A percentile compares a stretch with the other conserved stretches of the same genome.
phyloP scores from a whole-genome alignment of 495 filamentous ascomycete species.

The Oleoguttula mirabilis region DNA sequence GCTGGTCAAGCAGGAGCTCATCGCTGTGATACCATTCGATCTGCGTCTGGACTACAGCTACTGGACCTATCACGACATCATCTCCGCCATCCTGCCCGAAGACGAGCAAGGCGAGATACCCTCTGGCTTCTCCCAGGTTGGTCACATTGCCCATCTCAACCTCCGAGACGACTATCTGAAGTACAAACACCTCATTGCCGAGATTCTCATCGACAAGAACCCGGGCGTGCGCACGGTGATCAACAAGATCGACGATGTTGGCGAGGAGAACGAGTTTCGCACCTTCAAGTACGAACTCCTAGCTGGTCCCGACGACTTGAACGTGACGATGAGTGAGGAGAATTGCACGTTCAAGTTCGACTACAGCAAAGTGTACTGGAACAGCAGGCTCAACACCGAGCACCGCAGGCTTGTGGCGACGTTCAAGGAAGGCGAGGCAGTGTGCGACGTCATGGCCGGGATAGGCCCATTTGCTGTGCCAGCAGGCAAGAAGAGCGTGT shows the following conservation, averaged over 20 bases:
- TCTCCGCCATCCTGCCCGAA: conserved; percentile 61
- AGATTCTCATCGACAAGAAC: conserved; percentile 83
- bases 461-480: conserved; percentile 93
- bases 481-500: conserved; percentile 76
- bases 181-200: conserved; percentile 72
- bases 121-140: conserved; percentile 72
- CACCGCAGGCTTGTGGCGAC: conserved; percentile 66
- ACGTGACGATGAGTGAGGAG: conserved; percentile 59
- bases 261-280: conserved; percentile 69
- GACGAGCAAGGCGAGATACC: conserved; percentile 63
- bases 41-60: conserved; percentile 69
- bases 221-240: conserved; percentile 71
- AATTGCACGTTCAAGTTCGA: conserved; percentile 57
- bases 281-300: conserved; percentile 93
- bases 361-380: conserved; percentile 94
- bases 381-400: conserved; percentile 76
- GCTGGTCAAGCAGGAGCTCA: conserved; percentile 50
- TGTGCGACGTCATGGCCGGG: conserved; percentile 96
- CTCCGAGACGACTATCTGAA: conserved; percentile 66
- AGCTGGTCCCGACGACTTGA: conserved; percentile 62
- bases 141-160: conserved; percentile 89
- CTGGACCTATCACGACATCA: conserved; percentile 78
- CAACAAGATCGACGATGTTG: conserved; percentile 87
- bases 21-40: conserved; percentile 60
- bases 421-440: conserved; percentile 74